A percentile compares a stretch with the other conserved stretches of the same genome.
phyloP scores from a whole-genome alignment of 805 yeast species.

The Suhomyces kilbournensis region DNA sequence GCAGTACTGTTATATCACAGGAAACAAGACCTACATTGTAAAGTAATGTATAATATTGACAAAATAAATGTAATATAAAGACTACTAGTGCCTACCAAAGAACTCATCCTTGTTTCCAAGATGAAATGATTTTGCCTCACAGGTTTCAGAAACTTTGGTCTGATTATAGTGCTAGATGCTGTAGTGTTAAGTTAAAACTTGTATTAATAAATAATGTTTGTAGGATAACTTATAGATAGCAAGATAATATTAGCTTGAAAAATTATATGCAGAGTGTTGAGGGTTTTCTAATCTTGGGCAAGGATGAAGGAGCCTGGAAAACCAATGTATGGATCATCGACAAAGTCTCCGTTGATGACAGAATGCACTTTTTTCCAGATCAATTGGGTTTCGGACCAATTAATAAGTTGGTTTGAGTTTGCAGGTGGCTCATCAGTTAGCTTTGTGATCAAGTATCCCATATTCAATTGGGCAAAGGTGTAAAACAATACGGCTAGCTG shows the following conservation, averaged over 20 bases:
- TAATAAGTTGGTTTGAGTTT: slow-evolving; percentile 19
- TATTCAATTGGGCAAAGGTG: slow-evolving; percentile 51
- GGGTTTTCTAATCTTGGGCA: neutral
- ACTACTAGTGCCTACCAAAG: neutral
- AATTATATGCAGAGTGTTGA: neutral
- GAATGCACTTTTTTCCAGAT: slow-evolving; percentile 27
- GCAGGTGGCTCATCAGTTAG: slow-evolving; percentile 46
- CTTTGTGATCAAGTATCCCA: slow-evolving; percentile 54
- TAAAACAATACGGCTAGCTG: slow-evolving; percentile 46
- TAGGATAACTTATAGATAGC: neutral
- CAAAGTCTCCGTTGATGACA: slow-evolving; percentile 21
- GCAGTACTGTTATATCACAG: slow-evolving; percentile 35
- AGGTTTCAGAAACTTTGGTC: no score
- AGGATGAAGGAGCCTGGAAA: slow-evolving; percentile 23
- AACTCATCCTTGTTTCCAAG: no score
- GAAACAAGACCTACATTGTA: slow-evolving; percentile 29
- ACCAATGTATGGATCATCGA: slow-evolving; percentile 22
- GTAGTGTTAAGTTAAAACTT: neutral
- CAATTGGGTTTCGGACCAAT: slow-evolving; percentile 32
- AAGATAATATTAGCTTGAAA: neutral
- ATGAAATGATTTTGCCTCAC: no score
- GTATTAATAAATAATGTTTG: neutral
- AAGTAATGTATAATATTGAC: neutral
- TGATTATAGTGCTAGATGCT: no score
- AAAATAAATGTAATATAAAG: neutral